Evolutionary conservation across 176 grass and related monocot species (phyloP).

Genomic region (Cenchrus fungigraminus): DNA sequence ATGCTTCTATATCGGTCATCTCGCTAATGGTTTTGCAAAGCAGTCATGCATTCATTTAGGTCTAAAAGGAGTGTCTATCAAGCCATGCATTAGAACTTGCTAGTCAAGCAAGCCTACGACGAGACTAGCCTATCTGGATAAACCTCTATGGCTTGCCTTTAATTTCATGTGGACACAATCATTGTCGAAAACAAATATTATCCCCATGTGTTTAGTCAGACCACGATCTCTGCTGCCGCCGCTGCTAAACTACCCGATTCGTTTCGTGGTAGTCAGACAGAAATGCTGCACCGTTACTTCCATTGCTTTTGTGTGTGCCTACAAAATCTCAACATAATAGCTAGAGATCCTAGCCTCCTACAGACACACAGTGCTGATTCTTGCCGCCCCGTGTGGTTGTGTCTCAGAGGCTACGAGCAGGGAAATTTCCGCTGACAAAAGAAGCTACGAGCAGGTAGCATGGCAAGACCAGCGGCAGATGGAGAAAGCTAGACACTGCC

Average conservation of each 20-base stretch:
- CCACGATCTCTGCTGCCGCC: no score
- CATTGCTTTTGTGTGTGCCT: no score
- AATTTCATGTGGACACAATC: neutral
- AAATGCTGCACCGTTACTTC: no score
- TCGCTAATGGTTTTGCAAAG: neutral
- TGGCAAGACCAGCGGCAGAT: neutral
- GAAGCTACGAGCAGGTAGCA: neutral
- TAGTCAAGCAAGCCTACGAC: neutral
- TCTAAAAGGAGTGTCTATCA: neutral
- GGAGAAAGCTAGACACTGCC: neutral
- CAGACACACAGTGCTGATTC: no score
- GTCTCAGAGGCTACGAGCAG: no score
- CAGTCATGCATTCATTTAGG: neutral
- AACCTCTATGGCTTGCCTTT: slow-evolving; percentile 5
- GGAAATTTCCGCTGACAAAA: no score
- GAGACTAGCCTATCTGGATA: slow-evolving; percentile 1
- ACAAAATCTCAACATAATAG: no score
- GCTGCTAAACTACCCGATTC: no score
- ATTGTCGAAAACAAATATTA: slow-evolving; percentile 17
- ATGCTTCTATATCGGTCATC: neutral
- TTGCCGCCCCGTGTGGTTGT: no score
- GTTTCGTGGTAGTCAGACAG: no score
- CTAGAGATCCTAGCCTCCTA: no score
- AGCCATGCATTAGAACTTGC: slow-evolving; percentile 8
- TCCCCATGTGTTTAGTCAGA: neutral